These are phyloP conservation scores for Ampelocalamus luodianensis DNA, from an alignment of 176 grass and related monocot species.

Conservation along the genomic window DNA sequence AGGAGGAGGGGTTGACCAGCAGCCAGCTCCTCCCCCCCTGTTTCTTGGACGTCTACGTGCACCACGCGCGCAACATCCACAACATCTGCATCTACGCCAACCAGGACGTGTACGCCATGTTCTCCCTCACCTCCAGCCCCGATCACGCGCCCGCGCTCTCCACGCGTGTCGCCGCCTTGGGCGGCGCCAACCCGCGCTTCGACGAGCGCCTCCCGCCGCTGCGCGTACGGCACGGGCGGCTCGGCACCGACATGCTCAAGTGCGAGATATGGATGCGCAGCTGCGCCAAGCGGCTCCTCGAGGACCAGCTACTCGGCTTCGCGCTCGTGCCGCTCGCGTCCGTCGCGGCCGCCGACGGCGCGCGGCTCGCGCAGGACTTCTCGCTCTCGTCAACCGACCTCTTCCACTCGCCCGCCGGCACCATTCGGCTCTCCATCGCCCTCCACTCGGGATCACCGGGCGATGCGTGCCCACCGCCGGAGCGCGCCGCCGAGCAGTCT, in stretches of 20 bases:
- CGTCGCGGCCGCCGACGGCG: conserved; percentile 44
- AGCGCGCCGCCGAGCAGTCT: conserved; percentile 29
- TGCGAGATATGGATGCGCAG: conserved; percentile 95
- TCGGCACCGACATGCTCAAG: conserved; percentile 74
- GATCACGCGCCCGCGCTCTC: conserved; percentile 58
- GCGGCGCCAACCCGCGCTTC: conserved; percentile 66
- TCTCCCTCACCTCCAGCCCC: conserved; percentile 71
- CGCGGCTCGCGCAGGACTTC: conserved; percentile 51
- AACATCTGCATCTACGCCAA: conserved; percentile 94
- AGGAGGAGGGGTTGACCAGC: background rate
- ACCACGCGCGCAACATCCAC: conserved; percentile 67
- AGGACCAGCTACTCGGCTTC: conserved; percentile 95
- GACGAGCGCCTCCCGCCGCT: conserved; percentile 58
- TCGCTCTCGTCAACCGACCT: conserved; percentile 86
- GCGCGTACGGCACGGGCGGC: background rate
- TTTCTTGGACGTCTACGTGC: conserved; percentile 72
- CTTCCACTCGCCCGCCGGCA: conserved; percentile 74
- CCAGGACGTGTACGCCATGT: conserved; percentile 89
- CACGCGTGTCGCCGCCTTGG: conserved; percentile 58
- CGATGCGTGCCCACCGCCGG: background rate
- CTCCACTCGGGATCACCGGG: conserved; percentile 36
- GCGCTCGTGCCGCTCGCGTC: conserved; percentile 70
- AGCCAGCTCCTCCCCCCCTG: background rate
- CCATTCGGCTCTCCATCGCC: conserved; percentile 62
- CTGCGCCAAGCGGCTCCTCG: conserved; percentile 56